A percentile compares a stretch with the other conserved stretches of the same genome.
Evolutionary conservation across 345 rosid species (phyloP).

Genomic region (Nasturtium officinale): DNA sequence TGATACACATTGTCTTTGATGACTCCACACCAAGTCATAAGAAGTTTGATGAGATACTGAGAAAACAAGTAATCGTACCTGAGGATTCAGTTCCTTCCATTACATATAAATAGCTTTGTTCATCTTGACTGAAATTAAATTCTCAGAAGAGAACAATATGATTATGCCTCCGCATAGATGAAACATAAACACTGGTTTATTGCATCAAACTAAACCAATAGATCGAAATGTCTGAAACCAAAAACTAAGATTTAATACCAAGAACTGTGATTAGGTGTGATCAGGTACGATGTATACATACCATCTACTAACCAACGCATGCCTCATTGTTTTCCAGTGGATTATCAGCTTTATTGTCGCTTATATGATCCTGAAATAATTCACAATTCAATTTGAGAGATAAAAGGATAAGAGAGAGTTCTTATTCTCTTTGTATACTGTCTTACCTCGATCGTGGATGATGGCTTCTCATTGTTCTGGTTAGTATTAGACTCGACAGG

Average conservation of each 20-base stretch:
- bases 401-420: slow-evolving; percentile 1
- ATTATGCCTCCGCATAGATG: slow-evolving; percentile 14
- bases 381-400: not conserved
- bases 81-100: slow-evolving; percentile 28
- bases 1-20: slow-evolving; percentile 16
- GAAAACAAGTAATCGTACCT: slow-evolving; percentile 21
- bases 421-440: not conserved
- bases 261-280: not conserved
- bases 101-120: slow-evolving; percentile 18
- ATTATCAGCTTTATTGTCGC: slow-evolving; percentile 29
- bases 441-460: slow-evolving; percentile 28
- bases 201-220: slow-evolving; percentile 10
- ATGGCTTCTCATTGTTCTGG: slow-evolving; percentile 30
- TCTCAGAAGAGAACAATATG: slow-evolving; percentile 23
- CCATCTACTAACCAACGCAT: slow-evolving; percentile 21
- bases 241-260: not conserved
- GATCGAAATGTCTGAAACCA: not conserved
- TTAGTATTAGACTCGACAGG: slow-evolving; percentile 23
- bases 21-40: slow-evolving; percentile 22
- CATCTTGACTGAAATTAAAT: slow-evolving; percentile 12
- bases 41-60: slow-evolving; percentile 14
- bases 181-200: slow-evolving; percentile 15
- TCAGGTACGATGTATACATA: not conserved
- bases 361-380: slow-evolving; percentile 38
- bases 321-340: slow-evolving; percentile 22